Evolutionary conservation across 2,329 filamentous ascomycete genomes (phyloP).

Genomic region (Colletotrichum truncatum): DNA sequence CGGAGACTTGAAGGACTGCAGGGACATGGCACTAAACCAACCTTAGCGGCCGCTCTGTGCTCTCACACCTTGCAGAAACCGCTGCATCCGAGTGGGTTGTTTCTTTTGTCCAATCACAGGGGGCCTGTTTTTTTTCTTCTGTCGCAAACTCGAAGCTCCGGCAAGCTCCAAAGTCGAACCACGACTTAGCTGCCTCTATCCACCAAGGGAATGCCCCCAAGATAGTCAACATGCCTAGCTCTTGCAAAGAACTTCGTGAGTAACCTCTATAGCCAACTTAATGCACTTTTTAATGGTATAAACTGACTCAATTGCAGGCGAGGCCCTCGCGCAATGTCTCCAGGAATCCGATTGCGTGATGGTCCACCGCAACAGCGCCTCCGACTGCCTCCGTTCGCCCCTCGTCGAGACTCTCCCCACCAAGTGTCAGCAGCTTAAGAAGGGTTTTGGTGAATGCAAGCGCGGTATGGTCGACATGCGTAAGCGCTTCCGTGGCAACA

Average conservation of each 20-base stretch:
- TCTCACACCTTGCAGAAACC: conserved; percentile 24
- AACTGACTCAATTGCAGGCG: conserved; percentile 64
- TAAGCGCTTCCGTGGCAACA: conserved; percentile 95
- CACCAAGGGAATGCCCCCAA: conserved; percentile 23
- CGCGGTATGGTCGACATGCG: conserved; percentile 98
- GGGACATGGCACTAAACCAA: conserved; percentile 2
- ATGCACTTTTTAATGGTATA: background rate
- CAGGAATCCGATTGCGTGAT: conserved; percentile 97
- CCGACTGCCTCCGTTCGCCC: conserved; percentile 88
- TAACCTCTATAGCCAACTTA: conserved; percentile 31
- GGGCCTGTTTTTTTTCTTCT: background rate
- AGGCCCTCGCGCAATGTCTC: conserved; percentile 92
- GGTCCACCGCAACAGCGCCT: conserved; percentile 84
- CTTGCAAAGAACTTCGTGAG: conserved; percentile 96
- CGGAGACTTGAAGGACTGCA: conserved; percentile 22
- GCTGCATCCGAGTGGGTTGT: conserved; percentile 17
- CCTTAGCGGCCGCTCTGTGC: conserved; percentile 5
- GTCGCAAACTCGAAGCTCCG: conserved; percentile 35
- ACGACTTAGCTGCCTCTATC: background rate
- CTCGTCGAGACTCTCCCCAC: conserved; percentile 83
- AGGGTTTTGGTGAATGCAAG: conserved; percentile 94
- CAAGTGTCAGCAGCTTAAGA: conserved; percentile 91
- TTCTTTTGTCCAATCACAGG: conserved; percentile 5
- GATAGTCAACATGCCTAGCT: conserved; percentile 79
- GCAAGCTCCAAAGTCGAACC: conserved; percentile 22